Base-by-base conservation (phyloP, 371 early-diverging fungal genomes). In the Dipsacomyces acuminosporus region DNA sequence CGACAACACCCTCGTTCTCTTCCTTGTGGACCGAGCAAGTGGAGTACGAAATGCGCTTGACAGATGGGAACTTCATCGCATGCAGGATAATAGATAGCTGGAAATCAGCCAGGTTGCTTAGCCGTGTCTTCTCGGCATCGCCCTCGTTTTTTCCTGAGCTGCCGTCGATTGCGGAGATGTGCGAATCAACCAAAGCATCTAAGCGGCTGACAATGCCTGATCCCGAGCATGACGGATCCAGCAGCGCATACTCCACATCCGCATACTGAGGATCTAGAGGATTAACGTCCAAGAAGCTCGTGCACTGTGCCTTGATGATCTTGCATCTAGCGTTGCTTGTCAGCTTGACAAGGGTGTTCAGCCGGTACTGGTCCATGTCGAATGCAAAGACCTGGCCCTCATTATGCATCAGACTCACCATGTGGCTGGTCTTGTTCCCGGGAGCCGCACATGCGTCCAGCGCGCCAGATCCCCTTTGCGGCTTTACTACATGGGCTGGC, bases 401-500 rank as follows among this genome's bases (percentile, higher is more conserved):
- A 52, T 92, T 91, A 15, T 81, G 81, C 88, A 96, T 88, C 19
- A 93, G 64, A 45, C 87, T 83, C 3, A 90, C 82, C 25, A 99
- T 66, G 65, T 96, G 95, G 34, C 93, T 86, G 8, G 97, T 94
- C 72, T 96, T 98, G 72, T 94, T 98, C n/a, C 99, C 99, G 6
- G 99, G 99, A 0, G 99, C 98, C 17, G 99, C 96, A 71, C 99
- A 99, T 3, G 92, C 91, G 76, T 99, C 99, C 46, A 99, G 88
- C 2, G 90, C 93, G 13, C 17, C 17, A 1, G 57, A 48, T 1
- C 59, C 65, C 33, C 72, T 45, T 8, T 88, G 80, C 1, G 98
- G 92, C 9, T 80, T 78, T 26, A 96, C 78, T 6, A 96, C 83
- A 61, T 83, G 89, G 0, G 99, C 96, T 3, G 99, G 98, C 54